Percentiles rank a stretch among this genome's conserved stretches.
These are phyloP conservation scores for Bisporella sp. DNA, from an alignment of 2,329 filamentous ascomycete genomes.

Conservation along the genomic window DNA sequence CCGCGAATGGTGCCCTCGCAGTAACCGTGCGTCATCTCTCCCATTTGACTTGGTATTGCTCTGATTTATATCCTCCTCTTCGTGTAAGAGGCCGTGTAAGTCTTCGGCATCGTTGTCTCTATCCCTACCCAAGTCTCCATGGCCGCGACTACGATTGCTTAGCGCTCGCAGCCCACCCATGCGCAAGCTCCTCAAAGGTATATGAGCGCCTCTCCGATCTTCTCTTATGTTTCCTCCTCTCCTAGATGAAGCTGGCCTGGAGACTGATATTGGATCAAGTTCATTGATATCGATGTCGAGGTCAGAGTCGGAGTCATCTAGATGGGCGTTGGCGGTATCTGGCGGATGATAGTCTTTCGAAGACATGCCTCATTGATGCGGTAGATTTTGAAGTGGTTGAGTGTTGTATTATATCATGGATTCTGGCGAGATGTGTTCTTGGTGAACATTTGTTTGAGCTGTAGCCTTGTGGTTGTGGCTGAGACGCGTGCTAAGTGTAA, in stretches of 20 bases:
- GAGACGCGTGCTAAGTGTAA: no score
- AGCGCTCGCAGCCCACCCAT: conserved; percentile 56
- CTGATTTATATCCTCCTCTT: conserved; percentile 52
- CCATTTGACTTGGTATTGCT: conserved; percentile 46
- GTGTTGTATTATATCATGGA: neutral
- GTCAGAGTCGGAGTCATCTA: conserved; percentile 68
- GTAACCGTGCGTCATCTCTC: conserved; percentile 65
- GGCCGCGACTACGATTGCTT: conserved; percentile 43
- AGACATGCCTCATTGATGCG: conserved; percentile 31
- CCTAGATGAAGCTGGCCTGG: conserved; percentile 16
- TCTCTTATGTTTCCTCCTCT: conserved; percentile 22
- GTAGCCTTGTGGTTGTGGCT: conserved; percentile 13
- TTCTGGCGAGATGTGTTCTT: neutral
- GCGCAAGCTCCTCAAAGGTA: conserved; percentile 65
- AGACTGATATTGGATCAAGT: conserved; percentile 53
- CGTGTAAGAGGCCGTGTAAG: conserved; percentile 57
- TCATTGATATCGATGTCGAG: conserved; percentile 73
- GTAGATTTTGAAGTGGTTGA: conserved; percentile 4
- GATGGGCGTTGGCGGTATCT: conserved; percentile 50
- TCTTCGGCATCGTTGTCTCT: conserved; percentile 58
- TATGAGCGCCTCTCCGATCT: conserved; percentile 33
- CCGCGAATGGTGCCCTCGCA: conserved; percentile 35
- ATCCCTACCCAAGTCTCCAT: conserved; percentile 53
- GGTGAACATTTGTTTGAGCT: neutral
- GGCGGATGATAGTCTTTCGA: conserved; percentile 26